These are phyloP conservation scores for Astraeus odoratus DNA, from an alignment of 768 basidiomycete genomes.

Conservation along the genomic window DNA sequence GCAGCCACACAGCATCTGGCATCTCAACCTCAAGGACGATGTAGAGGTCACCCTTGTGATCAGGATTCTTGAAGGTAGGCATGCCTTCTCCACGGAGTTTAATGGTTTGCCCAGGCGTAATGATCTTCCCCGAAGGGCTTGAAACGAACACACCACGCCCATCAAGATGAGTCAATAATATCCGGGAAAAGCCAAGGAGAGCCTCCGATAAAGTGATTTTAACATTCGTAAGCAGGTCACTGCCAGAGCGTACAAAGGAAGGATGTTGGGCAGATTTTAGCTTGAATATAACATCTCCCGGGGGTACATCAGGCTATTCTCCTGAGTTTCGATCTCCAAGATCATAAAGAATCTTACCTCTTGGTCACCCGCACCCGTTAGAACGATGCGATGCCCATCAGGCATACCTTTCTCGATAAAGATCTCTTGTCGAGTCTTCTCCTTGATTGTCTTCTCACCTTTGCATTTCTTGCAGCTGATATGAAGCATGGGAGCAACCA, in stretches of 20 bases:
- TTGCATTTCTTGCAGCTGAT: slow-evolving; percentile 93
- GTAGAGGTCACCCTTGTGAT: slow-evolving; percentile 74
- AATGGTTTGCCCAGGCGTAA: slow-evolving; percentile 69
- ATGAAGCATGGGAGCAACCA: slow-evolving; percentile 4
- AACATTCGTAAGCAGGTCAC: slow-evolving; percentile 72
- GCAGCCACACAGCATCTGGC: slow-evolving; percentile 76
- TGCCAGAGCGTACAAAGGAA: slow-evolving; percentile 77
- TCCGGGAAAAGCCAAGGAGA: slow-evolving; percentile 88
- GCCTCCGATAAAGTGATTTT: slow-evolving; percentile 91
- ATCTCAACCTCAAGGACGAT: slow-evolving; percentile 83
- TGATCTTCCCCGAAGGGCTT: slow-evolving; percentile 67
- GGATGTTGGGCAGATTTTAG: slow-evolving; percentile 63
- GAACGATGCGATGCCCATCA: slow-evolving; percentile 76
- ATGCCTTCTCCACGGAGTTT: slow-evolving; percentile 83
- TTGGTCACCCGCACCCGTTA: slow-evolving; percentile 91
- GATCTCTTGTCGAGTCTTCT: slow-evolving; percentile 87
- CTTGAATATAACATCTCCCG: slow-evolving; percentile 88
- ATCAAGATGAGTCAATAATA: slow-evolving; percentile 87
- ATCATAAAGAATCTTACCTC: slow-evolving; percentile 40
- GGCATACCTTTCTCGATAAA: slow-evolving; percentile 83
- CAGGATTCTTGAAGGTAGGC: slow-evolving; percentile 64
- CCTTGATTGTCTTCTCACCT: slow-evolving; percentile 73
- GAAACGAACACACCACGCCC: slow-evolving; percentile 82
- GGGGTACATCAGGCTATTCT: slow-evolving; percentile 71
- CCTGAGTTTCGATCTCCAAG: slow-evolving; percentile 6